These are phyloP conservation scores for Diaporthe longicolla DNA, from an alignment of 2,329 filamentous ascomycete species.

Conservation along the genomic window DNA sequence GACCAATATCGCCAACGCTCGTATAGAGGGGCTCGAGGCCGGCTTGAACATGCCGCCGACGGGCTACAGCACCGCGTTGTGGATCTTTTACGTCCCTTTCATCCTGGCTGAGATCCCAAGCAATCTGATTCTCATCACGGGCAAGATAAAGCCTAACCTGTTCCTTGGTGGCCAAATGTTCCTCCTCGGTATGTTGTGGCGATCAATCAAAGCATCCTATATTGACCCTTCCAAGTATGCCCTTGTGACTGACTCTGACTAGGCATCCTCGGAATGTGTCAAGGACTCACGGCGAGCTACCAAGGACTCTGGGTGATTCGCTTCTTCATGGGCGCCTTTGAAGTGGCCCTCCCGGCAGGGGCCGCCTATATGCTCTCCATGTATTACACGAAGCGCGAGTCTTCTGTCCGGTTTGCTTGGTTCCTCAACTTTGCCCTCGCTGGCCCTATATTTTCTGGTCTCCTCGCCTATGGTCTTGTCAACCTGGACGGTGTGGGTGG, in stretches of 20 bases:
- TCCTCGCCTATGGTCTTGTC: slow-evolving; percentile 58
- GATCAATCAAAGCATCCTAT: neutral
- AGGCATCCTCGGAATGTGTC: slow-evolving; percentile 59
- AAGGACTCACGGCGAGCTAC: slow-evolving; percentile 57
- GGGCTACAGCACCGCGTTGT: slow-evolving; percentile 58
- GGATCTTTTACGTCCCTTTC: slow-evolving; percentile 62
- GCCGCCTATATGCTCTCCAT: slow-evolving; percentile 50
- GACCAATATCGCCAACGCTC: slow-evolving; percentile 59
- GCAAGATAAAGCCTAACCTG: slow-evolving; percentile 55
- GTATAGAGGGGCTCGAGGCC: slow-evolving; percentile 58
- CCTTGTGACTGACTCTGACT: neutral
- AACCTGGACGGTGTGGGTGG: slow-evolving; percentile 57
- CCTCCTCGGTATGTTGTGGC: slow-evolving; percentile 51
- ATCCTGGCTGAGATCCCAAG: slow-evolving; percentile 61
- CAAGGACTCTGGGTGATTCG: slow-evolving; percentile 52
- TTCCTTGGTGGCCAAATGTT: slow-evolving; percentile 58
- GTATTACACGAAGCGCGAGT: slow-evolving; percentile 49
- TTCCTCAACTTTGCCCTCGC: slow-evolving; percentile 55
- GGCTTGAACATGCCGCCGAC: slow-evolving; percentile 58
- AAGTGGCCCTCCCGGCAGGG: slow-evolving; percentile 49
- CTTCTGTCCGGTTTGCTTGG: slow-evolving; percentile 49
- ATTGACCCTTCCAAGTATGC: neutral
- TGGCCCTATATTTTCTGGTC: slow-evolving; percentile 56
- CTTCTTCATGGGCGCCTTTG: slow-evolving; percentile 39
- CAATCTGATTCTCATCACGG: slow-evolving; percentile 59